A percentile compares a stretch with the other conserved stretches of the same genome.
Evolutionary conservation across 257 asterid species (phyloP).

Genomic region (Solanum verrucosum): DNA sequence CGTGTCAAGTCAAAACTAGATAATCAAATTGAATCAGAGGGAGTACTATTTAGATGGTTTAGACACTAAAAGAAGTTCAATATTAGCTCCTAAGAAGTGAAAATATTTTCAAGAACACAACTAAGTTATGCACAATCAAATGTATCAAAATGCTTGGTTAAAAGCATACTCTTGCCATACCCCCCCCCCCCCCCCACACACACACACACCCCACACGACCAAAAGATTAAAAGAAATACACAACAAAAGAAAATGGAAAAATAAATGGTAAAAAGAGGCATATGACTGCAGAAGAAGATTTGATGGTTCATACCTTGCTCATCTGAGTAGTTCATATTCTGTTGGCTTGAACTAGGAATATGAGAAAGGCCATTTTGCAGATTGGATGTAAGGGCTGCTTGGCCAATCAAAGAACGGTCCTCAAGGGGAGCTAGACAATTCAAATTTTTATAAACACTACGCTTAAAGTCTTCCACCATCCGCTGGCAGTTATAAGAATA

Average conservation of each 20-base stretch:
- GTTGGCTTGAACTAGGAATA: slow-evolving; percentile 21
- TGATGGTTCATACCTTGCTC: slow-evolving; percentile 39
- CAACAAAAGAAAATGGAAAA: neutral
- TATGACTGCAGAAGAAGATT: neutral
- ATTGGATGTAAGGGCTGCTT: slow-evolving; percentile 23
- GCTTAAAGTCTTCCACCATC: slow-evolving; percentile 45
- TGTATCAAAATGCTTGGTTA: neutral
- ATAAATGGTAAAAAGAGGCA: neutral
- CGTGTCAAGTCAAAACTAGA: neutral
- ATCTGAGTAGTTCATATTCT: slow-evolving; percentile 21
- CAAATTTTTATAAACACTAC: slow-evolving; percentile 34
- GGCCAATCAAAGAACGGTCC: slow-evolving; percentile 21
- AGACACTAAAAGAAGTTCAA: neutral
- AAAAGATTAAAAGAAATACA: neutral
- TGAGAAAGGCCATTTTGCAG: slow-evolving; percentile 16
- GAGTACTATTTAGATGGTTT: neutral
- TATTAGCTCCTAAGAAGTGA: neutral
- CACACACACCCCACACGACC: neutral
- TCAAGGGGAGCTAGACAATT: slow-evolving; percentile 27
- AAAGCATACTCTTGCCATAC: neutral
- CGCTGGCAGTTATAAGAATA: slow-evolving; percentile 26
- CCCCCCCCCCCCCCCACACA: neutral
- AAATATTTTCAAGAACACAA: neutral
- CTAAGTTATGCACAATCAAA: neutral
- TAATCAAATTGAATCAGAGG: neutral